These are phyloP conservation scores for Pichia sp. DNA, from an alignment of 1,139 yeast species.

Conservation along the genomic window DNA sequence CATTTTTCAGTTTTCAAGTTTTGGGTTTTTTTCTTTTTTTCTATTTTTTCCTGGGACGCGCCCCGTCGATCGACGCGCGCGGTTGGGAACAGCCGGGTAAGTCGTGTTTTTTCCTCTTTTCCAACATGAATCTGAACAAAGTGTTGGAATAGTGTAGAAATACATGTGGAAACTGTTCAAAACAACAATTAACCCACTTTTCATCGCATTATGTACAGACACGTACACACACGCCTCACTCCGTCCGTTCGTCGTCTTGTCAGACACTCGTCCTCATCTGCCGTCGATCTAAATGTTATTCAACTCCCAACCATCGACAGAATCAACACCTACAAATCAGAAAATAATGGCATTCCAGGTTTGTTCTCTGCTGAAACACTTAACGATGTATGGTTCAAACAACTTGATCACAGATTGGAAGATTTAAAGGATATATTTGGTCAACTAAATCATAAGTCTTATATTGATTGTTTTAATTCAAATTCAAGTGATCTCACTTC, in stretches of 20 bases:
- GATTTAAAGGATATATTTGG: constrained; percentile 36
- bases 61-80: not conserved
- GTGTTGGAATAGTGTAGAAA: too few relatives aligned
- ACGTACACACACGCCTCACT: not conserved
- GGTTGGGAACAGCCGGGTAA: not conserved
- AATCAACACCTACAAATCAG: constrained; percentile 12
- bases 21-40: too few relatives aligned
- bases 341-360: constrained; percentile 33
- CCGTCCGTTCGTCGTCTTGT: not conserved
- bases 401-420: constrained; percentile 43
- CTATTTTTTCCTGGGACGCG: not conserved
- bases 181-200: too few relatives aligned
- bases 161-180: too few relatives aligned
- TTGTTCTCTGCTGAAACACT: constrained; percentile 47
- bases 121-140: not conserved
- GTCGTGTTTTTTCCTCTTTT: not conserved
- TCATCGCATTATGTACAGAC: not conserved
- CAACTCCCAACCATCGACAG: constrained; percentile 23
- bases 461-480: constrained; percentile 20
- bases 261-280: not conserved
- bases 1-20: not conserved
- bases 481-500: constrained; percentile 9
- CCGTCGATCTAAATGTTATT: constrained; percentile 5
- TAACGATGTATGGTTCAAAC: constrained; percentile 53
- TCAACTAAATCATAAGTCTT: constrained; percentile 22